These are phyloP conservation scores for Neurospora crassa DNA, from an alignment of 2,329 filamentous ascomycete genomes.

Conservation along the genomic window DNA sequence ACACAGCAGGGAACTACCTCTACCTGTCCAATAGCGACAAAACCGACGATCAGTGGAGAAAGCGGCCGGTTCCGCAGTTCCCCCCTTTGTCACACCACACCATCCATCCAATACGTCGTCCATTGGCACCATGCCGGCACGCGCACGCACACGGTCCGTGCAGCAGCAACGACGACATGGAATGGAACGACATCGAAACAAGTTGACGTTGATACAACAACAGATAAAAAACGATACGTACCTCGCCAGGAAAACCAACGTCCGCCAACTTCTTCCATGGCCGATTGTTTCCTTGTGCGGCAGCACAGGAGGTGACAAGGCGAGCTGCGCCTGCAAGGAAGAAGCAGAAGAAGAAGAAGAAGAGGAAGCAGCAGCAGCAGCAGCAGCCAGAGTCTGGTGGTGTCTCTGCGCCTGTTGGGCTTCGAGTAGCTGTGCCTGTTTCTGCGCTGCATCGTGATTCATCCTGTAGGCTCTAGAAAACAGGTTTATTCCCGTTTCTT, in stretches of 20 bases:
- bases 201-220: not conserved
- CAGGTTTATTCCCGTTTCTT: not conserved
- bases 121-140: not conserved
- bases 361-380: too few species aligned
- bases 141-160: not conserved
- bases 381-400: not conserved
- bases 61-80: not conserved
- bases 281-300: not conserved
- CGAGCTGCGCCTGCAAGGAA: not conserved
- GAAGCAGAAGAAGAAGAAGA: not conserved
- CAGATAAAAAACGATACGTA: not conserved
- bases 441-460: not conserved
- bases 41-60: not conserved
- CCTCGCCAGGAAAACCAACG: not conserved
- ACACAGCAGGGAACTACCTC: not conserved
- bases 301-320: not conserved
- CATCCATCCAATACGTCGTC: not conserved
- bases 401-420: not conserved
- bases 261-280: not conserved
- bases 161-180: not conserved
- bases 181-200: not conserved
- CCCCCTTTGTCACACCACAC: not conserved
- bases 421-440: not conserved
- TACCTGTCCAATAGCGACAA: not conserved
- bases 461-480: not conserved